These are phyloP conservation scores for Parasitella parasitica DNA, from an alignment of 371 early-diverging fungal genomes.

Conservation along the genomic window DNA sequence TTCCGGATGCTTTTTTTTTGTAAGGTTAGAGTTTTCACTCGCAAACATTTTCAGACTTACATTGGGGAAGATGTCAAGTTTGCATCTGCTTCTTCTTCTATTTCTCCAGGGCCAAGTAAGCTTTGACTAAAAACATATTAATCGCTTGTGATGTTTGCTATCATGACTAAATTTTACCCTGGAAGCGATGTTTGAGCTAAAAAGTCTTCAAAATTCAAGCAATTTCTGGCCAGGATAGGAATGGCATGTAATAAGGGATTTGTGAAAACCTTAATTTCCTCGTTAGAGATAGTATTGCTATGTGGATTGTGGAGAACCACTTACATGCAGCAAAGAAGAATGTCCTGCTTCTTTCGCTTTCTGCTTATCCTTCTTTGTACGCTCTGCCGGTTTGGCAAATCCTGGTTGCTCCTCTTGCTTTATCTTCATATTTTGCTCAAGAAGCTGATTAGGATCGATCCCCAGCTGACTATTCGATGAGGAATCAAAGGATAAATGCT, in stretches of 20 bases:
- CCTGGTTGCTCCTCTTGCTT: conserved; percentile 3
- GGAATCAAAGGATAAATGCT: conserved; percentile 19
- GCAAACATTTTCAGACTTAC: no score
- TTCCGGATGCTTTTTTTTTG: conserved; percentile 12
- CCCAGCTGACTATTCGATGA: not conserved
- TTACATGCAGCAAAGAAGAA: conserved; percentile 29
- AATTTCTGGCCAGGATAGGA: conserved; percentile 51
- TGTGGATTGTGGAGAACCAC: not conserved
- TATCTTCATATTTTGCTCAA: no score
- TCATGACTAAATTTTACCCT: conserved; percentile 27
- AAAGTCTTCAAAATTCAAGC: conserved; percentile 48
- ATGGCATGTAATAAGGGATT: conserved; percentile 55
- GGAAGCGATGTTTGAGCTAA: conserved; percentile 44
- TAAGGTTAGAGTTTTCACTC: not conserved
- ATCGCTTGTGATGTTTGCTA: not conserved
- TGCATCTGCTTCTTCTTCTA: conserved; percentile 5
- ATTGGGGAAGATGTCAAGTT: conserved; percentile 32
- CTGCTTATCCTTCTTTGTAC: conserved; percentile 23
- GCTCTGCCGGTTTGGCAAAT: conserved; percentile 4
- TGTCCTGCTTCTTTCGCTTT: conserved; percentile 26
- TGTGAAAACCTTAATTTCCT: conserved; percentile 33
- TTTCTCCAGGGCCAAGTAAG: conserved; percentile 32
- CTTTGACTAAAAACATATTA: conserved; percentile 27
- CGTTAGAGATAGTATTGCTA: not conserved
- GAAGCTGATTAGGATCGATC: conserved; percentile 8